Evolutionary conservation across 306 rosid species (phyloP), one percentile per base, ranked within the genome.

Genomic region (Cyclanthera cordifolia): DNA sequence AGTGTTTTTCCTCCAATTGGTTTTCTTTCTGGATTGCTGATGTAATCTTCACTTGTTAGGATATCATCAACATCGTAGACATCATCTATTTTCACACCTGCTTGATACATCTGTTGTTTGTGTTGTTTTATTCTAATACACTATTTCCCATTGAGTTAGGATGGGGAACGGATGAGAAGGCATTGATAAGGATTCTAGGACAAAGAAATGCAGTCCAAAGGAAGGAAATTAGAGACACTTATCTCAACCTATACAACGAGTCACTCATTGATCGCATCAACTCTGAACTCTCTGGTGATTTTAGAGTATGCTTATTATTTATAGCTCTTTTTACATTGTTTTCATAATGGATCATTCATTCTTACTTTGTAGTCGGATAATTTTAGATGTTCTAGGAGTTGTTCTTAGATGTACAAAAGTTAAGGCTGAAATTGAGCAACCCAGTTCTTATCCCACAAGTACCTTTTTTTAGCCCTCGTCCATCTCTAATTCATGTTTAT

Each of bases 271-370:
- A 81, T 45, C 72, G 81, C 66, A 95, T 94, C 54, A 16, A 77
- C 12, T 74, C 87, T 19, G 91, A 88, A 78, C 88, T 94, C 77
- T 90, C 94, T 13, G 89, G 95, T 71, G 88, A 94, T 80, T 94
- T 86, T 75, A 32, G 87, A 78, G 99, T 94, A 94, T 73, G 89
- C 17, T 71, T 53, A 39, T 37, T 37, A 65, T 39, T 81, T 64
- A 3, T 32, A 58, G 8, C 56, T 19, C 60, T 49, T 61, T 61
- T 43, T 27, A 21, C 1, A 37, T 37, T 37, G 43, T 37, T 37
- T 37, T 37, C 2, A 8, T 37, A 37, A 34, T 34, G 41, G 41
- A 5, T 34, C 41, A 4, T 34, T 34, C 41, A 5, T 5, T 5
- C 5, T 34, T 5, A 34, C 41, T 34, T 5, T 34, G 7, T 34